phyloP scores from a whole-genome alignment of 2,329 filamentous ascomycete genomes.

The Ophiostoma australiae region DNA sequence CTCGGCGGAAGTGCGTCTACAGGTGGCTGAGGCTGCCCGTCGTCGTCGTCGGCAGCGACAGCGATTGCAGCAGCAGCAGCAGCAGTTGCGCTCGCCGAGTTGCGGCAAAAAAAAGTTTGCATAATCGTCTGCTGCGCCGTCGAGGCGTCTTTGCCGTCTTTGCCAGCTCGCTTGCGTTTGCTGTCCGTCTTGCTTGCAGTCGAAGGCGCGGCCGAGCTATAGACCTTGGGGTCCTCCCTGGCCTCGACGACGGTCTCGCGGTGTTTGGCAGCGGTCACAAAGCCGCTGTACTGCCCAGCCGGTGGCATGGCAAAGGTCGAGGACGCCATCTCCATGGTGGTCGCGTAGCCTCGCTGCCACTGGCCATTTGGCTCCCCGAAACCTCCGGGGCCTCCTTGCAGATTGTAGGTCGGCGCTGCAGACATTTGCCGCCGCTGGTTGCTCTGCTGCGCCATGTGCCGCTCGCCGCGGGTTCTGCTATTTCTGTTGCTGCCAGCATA shows the following conservation, averaged over 20 bases:
- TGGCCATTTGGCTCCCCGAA: conserved; percentile 27
- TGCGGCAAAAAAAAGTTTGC: conserved; percentile 22
- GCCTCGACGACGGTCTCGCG: conserved; percentile 38
- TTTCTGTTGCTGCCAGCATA: neutral
- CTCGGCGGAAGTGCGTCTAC: neutral
- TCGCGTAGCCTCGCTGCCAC: conserved; percentile 46
- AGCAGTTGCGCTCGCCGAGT: neutral
- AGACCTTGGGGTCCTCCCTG: conserved; percentile 32
- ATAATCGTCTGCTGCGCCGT: conserved; percentile 21
- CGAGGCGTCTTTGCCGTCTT: conserved; percentile 1
- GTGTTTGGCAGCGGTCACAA: conserved; percentile 58
- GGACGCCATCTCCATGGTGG: conserved; percentile 55
- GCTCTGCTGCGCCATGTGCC: conserved; percentile 23
- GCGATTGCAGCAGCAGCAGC: too few species aligned
- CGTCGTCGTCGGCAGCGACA: neutral
- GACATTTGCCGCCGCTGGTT: conserved; percentile 31
- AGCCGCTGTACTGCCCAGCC: conserved; percentile 45
- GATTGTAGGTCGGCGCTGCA: conserved; percentile 11
- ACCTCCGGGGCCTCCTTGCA: conserved; percentile 28
- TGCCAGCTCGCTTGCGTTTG: neutral
- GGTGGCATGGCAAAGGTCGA: conserved; percentile 54
- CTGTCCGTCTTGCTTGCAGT: conserved; percentile 32
- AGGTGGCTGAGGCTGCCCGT: too few species aligned
- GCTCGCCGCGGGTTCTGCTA: neutral
- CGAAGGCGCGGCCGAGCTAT: conserved; percentile 19